phyloP scores from a whole-genome alignment of 805 yeast species.

The Pichia scutulata region DNA sequence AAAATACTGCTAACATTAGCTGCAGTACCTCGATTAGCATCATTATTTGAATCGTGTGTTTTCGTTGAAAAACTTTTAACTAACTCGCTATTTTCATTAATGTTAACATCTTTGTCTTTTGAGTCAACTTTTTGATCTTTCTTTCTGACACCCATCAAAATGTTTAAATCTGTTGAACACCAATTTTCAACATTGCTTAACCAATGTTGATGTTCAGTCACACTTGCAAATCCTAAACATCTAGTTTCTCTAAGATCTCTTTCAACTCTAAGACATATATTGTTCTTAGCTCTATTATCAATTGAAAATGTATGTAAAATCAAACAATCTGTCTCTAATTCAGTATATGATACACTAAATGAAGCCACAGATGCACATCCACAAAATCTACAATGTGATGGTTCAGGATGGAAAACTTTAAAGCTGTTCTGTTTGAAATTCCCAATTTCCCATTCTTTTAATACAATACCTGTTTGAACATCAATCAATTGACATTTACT shows the following conservation, averaged over 20 bases:
- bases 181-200: constrained; percentile 62
- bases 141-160: constrained; percentile 59
- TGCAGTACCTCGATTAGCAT: neutral
- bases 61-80: neutral
- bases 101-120: constrained; percentile 5
- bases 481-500: constrained; percentile 61
- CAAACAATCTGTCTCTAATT: constrained; percentile 44
- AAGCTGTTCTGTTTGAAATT: constrained; percentile 53
- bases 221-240: constrained; percentile 78
- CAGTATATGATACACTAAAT: constrained; percentile 66
- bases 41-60: neutral
- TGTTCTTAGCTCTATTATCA: constrained; percentile 67
- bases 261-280: constrained; percentile 80
- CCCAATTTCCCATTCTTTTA: constrained; percentile 55
- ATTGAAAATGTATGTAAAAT: constrained; percentile 68
- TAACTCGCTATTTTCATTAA: neutral
- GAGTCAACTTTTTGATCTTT: constrained; percentile 29
- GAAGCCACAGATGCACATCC: constrained; percentile 79
- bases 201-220: constrained; percentile 63
- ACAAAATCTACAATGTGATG: constrained; percentile 84
- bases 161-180: constrained; percentile 72
- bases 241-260: constrained; percentile 89
- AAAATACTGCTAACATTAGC: neutral
- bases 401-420: constrained; percentile 71
- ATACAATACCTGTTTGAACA: constrained; percentile 66